Base-by-base conservation (phyloP, 441 rosid genomes). In the Arabidopsis lyrata region DNA sequence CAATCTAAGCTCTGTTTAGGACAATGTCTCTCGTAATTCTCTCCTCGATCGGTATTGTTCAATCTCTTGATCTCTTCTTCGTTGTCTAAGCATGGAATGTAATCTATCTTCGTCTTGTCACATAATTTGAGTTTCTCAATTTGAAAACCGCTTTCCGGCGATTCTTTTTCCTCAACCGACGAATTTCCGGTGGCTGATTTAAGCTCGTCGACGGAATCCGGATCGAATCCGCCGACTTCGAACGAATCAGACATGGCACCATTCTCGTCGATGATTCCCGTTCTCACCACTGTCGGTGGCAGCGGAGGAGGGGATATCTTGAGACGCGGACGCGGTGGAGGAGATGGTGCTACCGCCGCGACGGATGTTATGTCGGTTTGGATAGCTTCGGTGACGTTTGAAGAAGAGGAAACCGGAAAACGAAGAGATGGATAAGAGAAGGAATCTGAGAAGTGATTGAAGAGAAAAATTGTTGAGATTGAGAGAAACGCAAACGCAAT, bases 11-110 rank as follows among this genome's bases (percentile, higher is more conserved):
- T 72, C 52, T 78, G 66, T 18, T 56, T 78, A 42, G 83, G 88
- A 67, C 88, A 88, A 78, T 85, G 90, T 22, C 92, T 81, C 81
- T 86, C 86, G 34, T 81, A 86, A 24, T 72, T 77, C 54, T 82
- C 85, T 65, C 88, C 86, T 45, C 66, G 73, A 34, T 78, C 81
- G 3, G 42, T 74, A n/a, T 54, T 70, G 59, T 73, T 78, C 66
- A 81, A 48, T 60, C 49, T 76, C 75, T 75, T 78, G 35, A 81
- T 81, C 66, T 83, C 86, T 62, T 80, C 79, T 18, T 45, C 81
- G 34, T 82, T 79, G 68, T 84, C 83, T 10, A 83, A 65, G 61
- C 88, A 86, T 0, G 87, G 88, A 34, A 86, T 75, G 65, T 84
- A 69, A 73, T 88, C 83, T 34, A 50, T 72, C 75, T 77, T 78